Conservation (phyloP, 164 flowering plant genomes). For the Buxus sempervirens region DNA sequence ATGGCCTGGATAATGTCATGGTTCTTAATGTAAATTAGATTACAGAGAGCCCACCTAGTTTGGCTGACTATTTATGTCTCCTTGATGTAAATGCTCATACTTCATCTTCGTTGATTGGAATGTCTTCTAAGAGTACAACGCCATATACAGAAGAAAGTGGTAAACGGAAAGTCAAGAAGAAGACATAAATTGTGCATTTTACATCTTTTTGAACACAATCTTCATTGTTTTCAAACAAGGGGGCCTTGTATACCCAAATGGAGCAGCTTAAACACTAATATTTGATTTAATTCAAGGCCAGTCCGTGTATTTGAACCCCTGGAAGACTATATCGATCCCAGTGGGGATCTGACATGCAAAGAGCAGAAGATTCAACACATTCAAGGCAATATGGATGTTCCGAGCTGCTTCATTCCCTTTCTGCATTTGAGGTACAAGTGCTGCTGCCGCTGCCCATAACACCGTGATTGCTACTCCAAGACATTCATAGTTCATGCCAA, state of each 20-base stretch:
- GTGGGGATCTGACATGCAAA: slow-evolving; percentile 90
- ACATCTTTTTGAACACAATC: too few species aligned
- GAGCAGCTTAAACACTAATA: neutral
- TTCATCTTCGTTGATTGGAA: too few species aligned
- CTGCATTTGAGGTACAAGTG: slow-evolving; percentile 94
- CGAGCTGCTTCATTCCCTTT: slow-evolving; percentile 92
- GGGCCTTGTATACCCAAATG: neutral
- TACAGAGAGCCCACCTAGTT: too few species aligned
- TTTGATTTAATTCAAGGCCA: slow-evolving; percentile 58
- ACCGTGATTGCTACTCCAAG: slow-evolving; percentile 68
- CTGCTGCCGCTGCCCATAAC: slow-evolving; percentile 92
- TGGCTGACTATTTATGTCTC: too few species aligned
- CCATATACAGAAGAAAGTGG: too few species aligned
- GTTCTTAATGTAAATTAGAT: too few species aligned
- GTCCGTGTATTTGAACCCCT: slow-evolving; percentile 77
- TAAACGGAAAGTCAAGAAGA: too few species aligned
- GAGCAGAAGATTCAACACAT: slow-evolving; percentile 63
- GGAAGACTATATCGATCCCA: slow-evolving; percentile 75
- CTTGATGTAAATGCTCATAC: too few species aligned
- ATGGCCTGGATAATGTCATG: too few species aligned
- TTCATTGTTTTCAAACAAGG: too few species aligned
- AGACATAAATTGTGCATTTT: too few species aligned
- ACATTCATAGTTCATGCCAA: neutral
- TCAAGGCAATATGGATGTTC: slow-evolving; percentile 84
- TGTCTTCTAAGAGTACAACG: too few species aligned